Percentiles rank a stretch among this genome's conserved stretches.
Evolutionary conservation across 1,284 basidiomycete species (phyloP).

Genomic region (Trichosporon sp.): DNA sequence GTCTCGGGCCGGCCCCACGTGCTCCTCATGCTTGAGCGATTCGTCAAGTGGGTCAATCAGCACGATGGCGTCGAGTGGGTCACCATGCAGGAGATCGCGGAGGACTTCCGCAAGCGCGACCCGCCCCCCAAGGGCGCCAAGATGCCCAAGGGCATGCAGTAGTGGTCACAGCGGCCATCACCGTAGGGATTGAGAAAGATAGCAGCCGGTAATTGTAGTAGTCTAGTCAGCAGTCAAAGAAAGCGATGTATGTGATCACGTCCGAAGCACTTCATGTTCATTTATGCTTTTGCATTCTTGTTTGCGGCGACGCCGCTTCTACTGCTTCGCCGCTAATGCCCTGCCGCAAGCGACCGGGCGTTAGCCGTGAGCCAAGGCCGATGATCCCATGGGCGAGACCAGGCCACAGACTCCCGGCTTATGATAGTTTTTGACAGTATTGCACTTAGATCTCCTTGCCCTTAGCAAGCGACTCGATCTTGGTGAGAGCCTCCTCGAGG

Average conservation of each 20-base stretch:
- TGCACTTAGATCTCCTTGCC: conserved; percentile 58
- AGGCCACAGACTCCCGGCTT: not conserved
- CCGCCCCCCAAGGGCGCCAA: conserved; percentile 26
- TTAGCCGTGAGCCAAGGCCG: not conserved
- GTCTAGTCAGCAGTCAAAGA: not conserved
- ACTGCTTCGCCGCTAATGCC: conserved; percentile 6
- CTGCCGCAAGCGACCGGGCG: not conserved
- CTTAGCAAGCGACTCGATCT: conserved; percentile 80
- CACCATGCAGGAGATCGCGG: conserved; percentile 53
- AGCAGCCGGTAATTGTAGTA: not conserved
- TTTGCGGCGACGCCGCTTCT: conserved; percentile 9
- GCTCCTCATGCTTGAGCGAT: conserved; percentile 70
- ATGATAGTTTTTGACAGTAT: not conserved
- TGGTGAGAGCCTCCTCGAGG: conserved; percentile 72
- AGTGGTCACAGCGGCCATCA: too few species aligned
- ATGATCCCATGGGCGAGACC: not conserved
- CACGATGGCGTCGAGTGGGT: conserved; percentile 69
- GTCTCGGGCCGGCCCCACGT: conserved; percentile 58
- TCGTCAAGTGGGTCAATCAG: conserved; percentile 71
- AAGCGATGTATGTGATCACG: not conserved
- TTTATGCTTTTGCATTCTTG: conserved; percentile 14
- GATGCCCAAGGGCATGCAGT: conserved; percentile 28
- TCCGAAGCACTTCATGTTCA: not conserved
- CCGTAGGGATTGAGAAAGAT: not conserved
- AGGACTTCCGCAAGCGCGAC: conserved; percentile 29